These are phyloP conservation scores for Agaricus blazei DNA, from an alignment of 768 basidiomycete species.

Conservation along the genomic window DNA sequence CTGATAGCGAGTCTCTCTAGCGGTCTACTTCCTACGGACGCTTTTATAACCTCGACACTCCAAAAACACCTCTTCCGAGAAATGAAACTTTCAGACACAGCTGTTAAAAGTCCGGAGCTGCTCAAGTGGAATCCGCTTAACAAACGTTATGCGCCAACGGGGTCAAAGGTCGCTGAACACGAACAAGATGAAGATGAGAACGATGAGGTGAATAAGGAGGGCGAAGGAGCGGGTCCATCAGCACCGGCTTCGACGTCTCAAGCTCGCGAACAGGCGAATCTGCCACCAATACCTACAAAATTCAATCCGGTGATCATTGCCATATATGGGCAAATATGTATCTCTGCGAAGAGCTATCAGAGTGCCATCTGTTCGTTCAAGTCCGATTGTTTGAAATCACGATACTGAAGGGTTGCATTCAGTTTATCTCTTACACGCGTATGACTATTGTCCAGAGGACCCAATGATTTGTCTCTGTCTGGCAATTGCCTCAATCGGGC, in stretches of 20 bases:
- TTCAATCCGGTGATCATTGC: constrained; percentile 66
- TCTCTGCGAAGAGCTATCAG: constrained; percentile 85
- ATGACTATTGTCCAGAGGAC: constrained; percentile 79
- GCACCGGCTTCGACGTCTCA: neutral
- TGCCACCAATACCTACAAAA: constrained; percentile 53
- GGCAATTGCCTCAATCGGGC: constrained; percentile 80
- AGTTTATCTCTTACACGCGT: constrained; percentile 90
- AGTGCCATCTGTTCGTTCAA: constrained; percentile 75
- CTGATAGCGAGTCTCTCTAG: constrained; percentile 69
- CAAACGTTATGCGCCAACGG: constrained; percentile 50
- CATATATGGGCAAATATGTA: constrained; percentile 79
- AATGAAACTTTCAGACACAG: constrained; percentile 61
- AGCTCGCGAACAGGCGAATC: constrained; percentile 9
- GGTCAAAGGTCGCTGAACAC: constrained; percentile 28
- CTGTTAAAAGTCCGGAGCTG: constrained; percentile 55
- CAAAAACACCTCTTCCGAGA: constrained; percentile 86
- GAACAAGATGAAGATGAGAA: constrained; percentile 26
- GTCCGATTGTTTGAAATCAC: neutral
- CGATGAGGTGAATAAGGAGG: constrained; percentile 27
- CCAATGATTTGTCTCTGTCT: constrained; percentile 82
- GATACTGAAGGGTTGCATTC: neutral
- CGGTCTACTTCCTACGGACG: constrained; percentile 64
- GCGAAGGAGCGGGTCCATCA: constrained; percentile 15
- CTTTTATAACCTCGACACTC: constrained; percentile 71
- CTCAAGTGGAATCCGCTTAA: constrained; percentile 58